These are phyloP conservation scores for Zopfochytrium polystomum DNA, from an alignment of 371 early-diverging fungal species.

Conservation along the genomic window DNA sequence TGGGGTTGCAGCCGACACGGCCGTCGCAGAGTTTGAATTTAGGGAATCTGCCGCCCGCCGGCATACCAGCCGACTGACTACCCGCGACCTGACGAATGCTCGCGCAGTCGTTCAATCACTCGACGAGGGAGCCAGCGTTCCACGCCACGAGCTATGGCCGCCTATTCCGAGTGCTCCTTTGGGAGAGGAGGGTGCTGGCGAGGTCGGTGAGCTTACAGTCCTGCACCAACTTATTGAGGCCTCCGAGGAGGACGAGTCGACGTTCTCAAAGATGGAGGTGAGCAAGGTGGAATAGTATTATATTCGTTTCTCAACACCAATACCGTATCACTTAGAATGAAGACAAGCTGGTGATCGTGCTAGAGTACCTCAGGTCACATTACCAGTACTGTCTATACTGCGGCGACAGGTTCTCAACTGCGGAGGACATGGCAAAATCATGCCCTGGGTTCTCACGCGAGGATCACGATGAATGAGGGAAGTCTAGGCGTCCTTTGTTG, in stretches of 20 bases:
- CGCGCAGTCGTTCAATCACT: conserved; percentile 12
- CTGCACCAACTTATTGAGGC: neutral
- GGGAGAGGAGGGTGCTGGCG: no score
- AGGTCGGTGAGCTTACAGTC: conserved; percentile 3
- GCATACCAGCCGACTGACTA: neutral
- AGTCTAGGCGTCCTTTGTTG: no score
- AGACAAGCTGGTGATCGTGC: conserved; percentile 4
- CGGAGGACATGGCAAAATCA: conserved; percentile 11
- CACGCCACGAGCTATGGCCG: conserved; percentile 10
- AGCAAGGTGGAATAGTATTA: neutral
- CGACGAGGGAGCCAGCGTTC: conserved; percentile 8
- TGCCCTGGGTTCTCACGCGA: conserved; percentile 21
- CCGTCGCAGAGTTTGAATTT: conserved; percentile 15
- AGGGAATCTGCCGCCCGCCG: neutral
- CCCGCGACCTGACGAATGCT: conserved; percentile 12
- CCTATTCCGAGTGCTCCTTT: no score
- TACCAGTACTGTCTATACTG: conserved; percentile 26
- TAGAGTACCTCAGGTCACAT: conserved; percentile 5
- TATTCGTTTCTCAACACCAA: neutral
- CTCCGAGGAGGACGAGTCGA: neutral
- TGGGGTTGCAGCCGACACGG: no score
- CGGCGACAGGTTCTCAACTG: conserved; percentile 12
- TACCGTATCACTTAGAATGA: neutral
- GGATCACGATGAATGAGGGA: conserved; percentile 26
- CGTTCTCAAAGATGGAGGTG: conserved; percentile 21